Evolutionary conservation across 495 filamentous ascomycete genomes (phyloP).

Genomic region (Cercophora samala): DNA sequence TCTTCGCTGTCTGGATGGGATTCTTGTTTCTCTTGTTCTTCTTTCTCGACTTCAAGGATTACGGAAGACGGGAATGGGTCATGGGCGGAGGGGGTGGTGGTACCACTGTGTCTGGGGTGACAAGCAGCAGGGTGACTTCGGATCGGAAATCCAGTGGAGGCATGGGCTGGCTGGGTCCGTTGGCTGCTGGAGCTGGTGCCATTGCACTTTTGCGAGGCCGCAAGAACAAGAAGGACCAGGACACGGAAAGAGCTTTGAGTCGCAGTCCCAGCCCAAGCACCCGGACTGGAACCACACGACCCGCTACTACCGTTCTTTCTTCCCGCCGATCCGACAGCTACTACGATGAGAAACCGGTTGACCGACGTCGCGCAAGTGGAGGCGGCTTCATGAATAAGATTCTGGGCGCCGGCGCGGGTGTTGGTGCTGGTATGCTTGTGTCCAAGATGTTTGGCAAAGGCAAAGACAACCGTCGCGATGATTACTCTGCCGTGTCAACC

Average conservation of each 20-base stretch:
- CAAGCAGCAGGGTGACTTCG: conserved; percentile 17
- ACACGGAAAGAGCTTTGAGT: conserved; percentile 35
- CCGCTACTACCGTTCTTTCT: conserved; percentile 44
- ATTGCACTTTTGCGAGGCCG: conserved; percentile 52
- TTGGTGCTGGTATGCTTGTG: conserved; percentile 62
- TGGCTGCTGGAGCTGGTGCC: conserved; percentile 60
- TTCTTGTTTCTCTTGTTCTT: conserved; percentile 68
- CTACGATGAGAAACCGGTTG: conserved; percentile 58
- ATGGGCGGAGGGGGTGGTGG: conserved; percentile 34
- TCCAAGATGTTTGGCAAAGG: conserved; percentile 59
- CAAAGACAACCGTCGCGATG: conserved; percentile 54
- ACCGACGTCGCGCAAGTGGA: conserved; percentile 27
- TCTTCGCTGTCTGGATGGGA: conserved; percentile 72
- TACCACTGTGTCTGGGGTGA: conserved; percentile 24
- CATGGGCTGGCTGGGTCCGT: conserved; percentile 46
- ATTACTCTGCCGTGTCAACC: conserved; percentile 53
- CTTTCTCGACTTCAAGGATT: conserved; percentile 63
- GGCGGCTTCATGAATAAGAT: conserved; percentile 64
- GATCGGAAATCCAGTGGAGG: conserved; percentile 40
- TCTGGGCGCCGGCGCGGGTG: conserved; percentile 61
- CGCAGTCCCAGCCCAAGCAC: conserved; percentile 28
- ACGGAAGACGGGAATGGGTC: conserved; percentile 37
- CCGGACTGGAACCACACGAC: neutral
- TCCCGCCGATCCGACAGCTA: conserved; percentile 52
- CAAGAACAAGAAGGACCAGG: conserved; percentile 36